Evolutionary conservation across 2,329 filamentous ascomycete species (phyloP).

Genomic region (Lachnellula arida): DNA sequence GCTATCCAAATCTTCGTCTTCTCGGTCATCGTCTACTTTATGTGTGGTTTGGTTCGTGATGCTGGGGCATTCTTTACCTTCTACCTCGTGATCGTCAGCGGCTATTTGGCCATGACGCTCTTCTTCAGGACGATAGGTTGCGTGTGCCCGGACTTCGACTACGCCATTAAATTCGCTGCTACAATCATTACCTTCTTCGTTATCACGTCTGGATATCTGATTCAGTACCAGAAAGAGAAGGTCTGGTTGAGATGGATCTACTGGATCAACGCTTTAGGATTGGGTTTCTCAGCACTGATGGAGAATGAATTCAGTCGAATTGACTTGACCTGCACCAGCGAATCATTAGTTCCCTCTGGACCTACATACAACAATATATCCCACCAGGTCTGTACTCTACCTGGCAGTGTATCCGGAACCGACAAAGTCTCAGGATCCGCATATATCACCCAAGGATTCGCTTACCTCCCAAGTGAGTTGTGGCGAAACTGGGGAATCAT

Average conservation of each 20-base stretch:
- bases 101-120: slow-evolving; percentile 68
- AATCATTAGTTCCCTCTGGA: slow-evolving; percentile 67
- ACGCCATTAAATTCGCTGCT: slow-evolving; percentile 77
- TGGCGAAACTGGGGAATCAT: slow-evolving; percentile 87
- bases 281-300: slow-evolving; percentile 76
- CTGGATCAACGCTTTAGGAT: slow-evolving; percentile 69
- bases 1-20: slow-evolving; percentile 68
- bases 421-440: slow-evolving; percentile 57
- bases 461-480: slow-evolving; percentile 60
- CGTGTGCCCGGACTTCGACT: slow-evolving; percentile 75
- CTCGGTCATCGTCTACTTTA: slow-evolving; percentile 73
- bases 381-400: slow-evolving; percentile 76
- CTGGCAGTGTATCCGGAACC: slow-evolving; percentile 65
- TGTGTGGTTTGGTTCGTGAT: slow-evolving; percentile 64
- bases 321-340: slow-evolving; percentile 62
- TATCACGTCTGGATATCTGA: slow-evolving; percentile 76
- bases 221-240: slow-evolving; percentile 71
- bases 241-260: slow-evolving; percentile 78
- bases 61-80: slow-evolving; percentile 76
- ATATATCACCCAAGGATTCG: slow-evolving; percentile 66
- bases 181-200: slow-evolving; percentile 78
- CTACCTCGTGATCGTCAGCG: slow-evolving; percentile 63
- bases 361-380: slow-evolving; percentile 64
- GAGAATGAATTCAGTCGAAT: slow-evolving; percentile 76
- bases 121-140: slow-evolving; percentile 75